phyloP scores from a whole-genome alignment of 768 basidiomycete genomes.

The Suillus ampliporus region DNA sequence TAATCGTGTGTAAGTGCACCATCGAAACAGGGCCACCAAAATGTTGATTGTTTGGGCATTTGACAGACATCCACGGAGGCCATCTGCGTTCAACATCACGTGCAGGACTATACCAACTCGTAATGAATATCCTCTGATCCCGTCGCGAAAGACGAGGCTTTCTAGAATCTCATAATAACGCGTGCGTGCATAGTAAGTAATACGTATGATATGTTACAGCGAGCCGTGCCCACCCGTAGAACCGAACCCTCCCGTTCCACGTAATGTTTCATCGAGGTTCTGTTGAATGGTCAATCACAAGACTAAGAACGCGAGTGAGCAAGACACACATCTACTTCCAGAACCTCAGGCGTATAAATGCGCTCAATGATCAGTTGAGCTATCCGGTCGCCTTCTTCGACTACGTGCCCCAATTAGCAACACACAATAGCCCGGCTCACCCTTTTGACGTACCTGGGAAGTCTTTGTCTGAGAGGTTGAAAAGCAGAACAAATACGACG shows the following conservation, averaged over 20 bases:
- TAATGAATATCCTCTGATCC: not conserved
- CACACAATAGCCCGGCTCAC: not conserved
- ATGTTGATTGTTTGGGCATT: not conserved
- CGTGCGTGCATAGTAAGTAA: constrained; percentile 1
- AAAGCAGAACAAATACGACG: constrained; percentile 86
- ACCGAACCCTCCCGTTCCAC: constrained; percentile 90
- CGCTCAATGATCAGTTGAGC: constrained; percentile 94
- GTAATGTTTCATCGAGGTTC: constrained; percentile 84
- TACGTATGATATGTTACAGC: constrained; percentile 42
- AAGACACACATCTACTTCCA: constrained; percentile 80
- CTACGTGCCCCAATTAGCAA: constrained; percentile 45
- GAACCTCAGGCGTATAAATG: constrained; percentile 83
- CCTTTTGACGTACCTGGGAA: constrained; percentile 66
- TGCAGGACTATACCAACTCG: not conserved
- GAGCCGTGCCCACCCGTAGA: constrained; percentile 87
- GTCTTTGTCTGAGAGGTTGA: constrained; percentile 90
- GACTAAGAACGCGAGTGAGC: constrained; percentile 12
- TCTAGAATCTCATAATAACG: no score
- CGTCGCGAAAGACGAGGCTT: not conserved
- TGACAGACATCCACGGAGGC: not conserved
- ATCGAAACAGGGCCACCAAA: not conserved
- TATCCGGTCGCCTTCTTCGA: constrained; percentile 92
- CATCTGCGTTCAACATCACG: not conserved
- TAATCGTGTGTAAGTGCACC: not conserved
- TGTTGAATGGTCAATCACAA: constrained; percentile 36